Base-by-base conservation (phyloP, 345 rosid species). In the Durio zibethinus region DNA sequence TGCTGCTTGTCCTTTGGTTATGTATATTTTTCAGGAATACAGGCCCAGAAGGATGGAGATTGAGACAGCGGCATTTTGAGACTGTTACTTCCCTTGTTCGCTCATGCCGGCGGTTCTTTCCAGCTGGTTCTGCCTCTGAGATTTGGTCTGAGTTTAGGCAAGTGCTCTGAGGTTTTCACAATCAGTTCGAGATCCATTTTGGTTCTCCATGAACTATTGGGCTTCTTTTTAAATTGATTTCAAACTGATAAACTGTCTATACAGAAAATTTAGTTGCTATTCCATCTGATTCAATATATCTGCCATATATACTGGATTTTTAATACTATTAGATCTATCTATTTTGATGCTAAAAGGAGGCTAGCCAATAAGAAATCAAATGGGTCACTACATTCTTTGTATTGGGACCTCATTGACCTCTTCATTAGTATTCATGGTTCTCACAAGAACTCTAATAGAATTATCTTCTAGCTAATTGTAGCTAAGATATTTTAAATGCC, bases 11-110 rank as follows among this genome's bases (percentile, higher is more conserved):
- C 74, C 43, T 76, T 79, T 42, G 36, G 52, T 77, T 73, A 52
- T 54, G 48, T 59, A 33, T 48, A 12, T 68, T 65, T 73, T 79
- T 42, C 86, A 95, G 99, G 90, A 93, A 89, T 82, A 92, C 90
- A 71, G 98, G 99, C 63, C 99, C 99, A 15, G 98, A 96, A 78
- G 99, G 99, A 62, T 93, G 98, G 97, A 88, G 94, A 82, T 82
- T 96, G 87, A 88, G 98, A 85, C 99, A 96, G 63, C 83, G 94
- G 31, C 99, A 96, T 82, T 96, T 96, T 83, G 92, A 84, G 86
- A 80, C 97, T 52, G 89, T 93, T 29, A 90, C 94, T 76, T 92
- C 97, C 20, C 99, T 96, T 80, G 90, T 88, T 86, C 86, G 92
- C 79, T 96, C 94, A 20, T 90, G 93, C 85, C 87, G 97, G 79